Evolutionary conservation across 2,329 filamentous ascomycete genomes (phyloP), one percentile per base, ranked within the genome.

Genomic region (Pseudogymnoascus sp.): DNA sequence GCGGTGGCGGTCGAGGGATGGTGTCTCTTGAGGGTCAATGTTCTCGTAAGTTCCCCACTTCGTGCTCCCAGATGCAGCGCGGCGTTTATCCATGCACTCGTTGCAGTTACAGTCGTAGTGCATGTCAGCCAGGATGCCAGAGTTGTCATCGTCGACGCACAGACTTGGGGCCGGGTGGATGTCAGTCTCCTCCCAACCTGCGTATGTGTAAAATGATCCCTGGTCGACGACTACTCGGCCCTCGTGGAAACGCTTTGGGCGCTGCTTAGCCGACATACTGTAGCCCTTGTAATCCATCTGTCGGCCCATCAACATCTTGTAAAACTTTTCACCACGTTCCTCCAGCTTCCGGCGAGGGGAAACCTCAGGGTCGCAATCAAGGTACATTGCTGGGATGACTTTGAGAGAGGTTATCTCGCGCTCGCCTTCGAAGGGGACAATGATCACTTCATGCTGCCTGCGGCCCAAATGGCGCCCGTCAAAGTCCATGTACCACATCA

Each of bases 401-500:
- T 68, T 64, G 30, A 70, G 60, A 1, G 66, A 68, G 6, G 62
- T 66, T 8, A 70, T 66, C 7, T 69, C 65, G 12, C 63, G 64
- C 56, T 70, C 64, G 6, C 68, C 68, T 26, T 69, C 65, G 57
- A 65, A 70, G 5, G 65, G 64, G 3, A 62, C 56, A 19, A 70
- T 68, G 10, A 60, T 62, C 3, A 70, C 67, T 34, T 63, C 61
- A 19, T 65, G 63, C 10, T 56, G 45, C 8, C 65, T 60, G 23
- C 68, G 65, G 38, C 65, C 64, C 39, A 69, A 67, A 8, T 65
- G 60, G 8, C 61, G 60, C 7, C 68, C 69, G 58, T 70, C 63
- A n/a, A 66, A 69, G 62, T 71, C 69, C 33, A 71, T 65, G 57
- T 67, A 66, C 64, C 69, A 71, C 60, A 67, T 64, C 23, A 63